Evolutionary conservation across 2,329 filamentous ascomycete genomes (phyloP).

Genomic region (Myriangium duriaei): DNA sequence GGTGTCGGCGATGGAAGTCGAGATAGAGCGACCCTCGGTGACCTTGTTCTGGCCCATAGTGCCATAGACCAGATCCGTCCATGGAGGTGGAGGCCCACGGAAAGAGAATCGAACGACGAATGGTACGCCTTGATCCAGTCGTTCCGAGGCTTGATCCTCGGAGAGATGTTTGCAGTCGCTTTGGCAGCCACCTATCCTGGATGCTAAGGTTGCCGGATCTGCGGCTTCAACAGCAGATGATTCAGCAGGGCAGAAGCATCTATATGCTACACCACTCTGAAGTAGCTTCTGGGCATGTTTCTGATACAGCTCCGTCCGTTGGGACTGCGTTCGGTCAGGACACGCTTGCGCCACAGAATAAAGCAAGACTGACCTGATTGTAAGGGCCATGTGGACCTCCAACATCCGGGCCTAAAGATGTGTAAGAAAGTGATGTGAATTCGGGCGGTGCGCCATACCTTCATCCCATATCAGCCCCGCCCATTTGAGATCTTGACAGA

Average conservation of each 20-base stretch:
- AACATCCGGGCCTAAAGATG: constrained; percentile 47
- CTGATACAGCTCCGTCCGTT: constrained; percentile 62
- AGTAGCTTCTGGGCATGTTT: constrained; percentile 59
- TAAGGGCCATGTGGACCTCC: constrained; percentile 79
- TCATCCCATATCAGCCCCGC: constrained; percentile 88
- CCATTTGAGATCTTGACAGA: constrained; percentile 77
- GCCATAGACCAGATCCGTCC: constrained; percentile 72
- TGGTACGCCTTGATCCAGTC: constrained; percentile 54
- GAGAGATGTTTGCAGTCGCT: constrained; percentile 60
- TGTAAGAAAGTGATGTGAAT: constrained; percentile 41
- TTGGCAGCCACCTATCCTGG: constrained; percentile 52
- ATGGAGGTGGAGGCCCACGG: constrained; percentile 48
- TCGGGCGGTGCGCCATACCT: constrained; percentile 33
- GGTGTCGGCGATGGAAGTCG: constrained; percentile 41
- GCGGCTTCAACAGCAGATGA: constrained; percentile 20
- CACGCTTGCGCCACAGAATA: background rate
- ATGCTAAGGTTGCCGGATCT: constrained; percentile 18
- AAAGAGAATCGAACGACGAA: constrained; percentile 67
- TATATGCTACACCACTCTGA: constrained; percentile 62
- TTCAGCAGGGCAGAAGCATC: constrained; percentile 77
- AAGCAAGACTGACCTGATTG: constrained; percentile 49
- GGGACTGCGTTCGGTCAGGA: constrained; percentile 44
- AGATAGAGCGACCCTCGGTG: constrained; percentile 17
- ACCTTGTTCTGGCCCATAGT: constrained; percentile 31
- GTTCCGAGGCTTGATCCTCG: constrained; percentile 53